phyloP scores from a whole-genome alignment of 2,329 filamentous ascomycete species.

The Diaporthe sp. region DNA sequence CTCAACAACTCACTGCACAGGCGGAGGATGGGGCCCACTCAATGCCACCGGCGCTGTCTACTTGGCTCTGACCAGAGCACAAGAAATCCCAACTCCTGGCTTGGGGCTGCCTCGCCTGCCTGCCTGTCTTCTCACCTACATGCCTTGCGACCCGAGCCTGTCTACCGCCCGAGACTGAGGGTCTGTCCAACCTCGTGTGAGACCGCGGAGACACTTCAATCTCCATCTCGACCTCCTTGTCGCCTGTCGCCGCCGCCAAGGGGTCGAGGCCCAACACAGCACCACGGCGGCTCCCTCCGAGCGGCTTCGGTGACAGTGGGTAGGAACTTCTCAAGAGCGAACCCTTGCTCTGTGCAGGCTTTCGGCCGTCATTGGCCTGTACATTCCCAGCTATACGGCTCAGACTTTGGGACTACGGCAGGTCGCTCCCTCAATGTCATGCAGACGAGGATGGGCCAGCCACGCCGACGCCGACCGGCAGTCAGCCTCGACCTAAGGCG shows the following conservation, averaged over 20 bases:
- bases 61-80: too few species aligned
- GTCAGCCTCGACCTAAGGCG: background rate
- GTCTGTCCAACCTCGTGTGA: conserved; percentile 2
- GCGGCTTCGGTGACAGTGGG: background rate
- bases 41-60: too few species aligned
- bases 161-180: conserved; percentile 2
- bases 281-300: conserved; percentile 4
- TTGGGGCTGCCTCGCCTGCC: too few species aligned
- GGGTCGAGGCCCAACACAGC: background rate
- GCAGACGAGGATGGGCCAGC: conserved; percentile 12
- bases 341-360: conserved; percentile 21
- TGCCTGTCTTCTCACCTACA: background rate
- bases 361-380: conserved; percentile 8
- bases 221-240: background rate
- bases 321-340: background rate
- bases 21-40: background rate
- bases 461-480: conserved; percentile 12
- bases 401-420: conserved; percentile 22
- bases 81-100: too few species aligned
- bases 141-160: background rate
- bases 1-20: background rate
- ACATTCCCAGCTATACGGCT: conserved; percentile 20
- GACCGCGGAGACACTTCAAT: conserved; percentile 19
- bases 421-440: conserved; percentile 11
- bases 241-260: conserved; percentile 13